phyloP scores from a whole-genome alignment of 192 early-diverging fungal species.

The Chytriomyces sp. region DNA sequence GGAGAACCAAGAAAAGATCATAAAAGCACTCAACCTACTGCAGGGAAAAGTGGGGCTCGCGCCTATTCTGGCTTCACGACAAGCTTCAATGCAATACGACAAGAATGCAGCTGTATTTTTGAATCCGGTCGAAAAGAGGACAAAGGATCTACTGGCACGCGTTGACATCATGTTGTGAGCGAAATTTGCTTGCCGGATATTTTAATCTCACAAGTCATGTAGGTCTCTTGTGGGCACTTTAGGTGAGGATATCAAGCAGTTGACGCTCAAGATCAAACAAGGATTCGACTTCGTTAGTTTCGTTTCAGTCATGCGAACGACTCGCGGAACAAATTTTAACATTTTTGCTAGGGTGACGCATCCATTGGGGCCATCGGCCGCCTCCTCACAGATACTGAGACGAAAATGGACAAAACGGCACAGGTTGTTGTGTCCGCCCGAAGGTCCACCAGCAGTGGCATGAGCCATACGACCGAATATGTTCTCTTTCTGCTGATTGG shows the following conservation, averaged over 20 bases:
- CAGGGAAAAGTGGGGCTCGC: constrained; percentile 30
- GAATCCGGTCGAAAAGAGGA: not conserved
- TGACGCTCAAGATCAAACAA: not conserved
- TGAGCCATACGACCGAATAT: not conserved
- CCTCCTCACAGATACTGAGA: not conserved
- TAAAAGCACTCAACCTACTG: constrained; percentile 49
- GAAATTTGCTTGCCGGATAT: not conserved
- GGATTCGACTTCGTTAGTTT: not conserved
- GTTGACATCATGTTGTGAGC: constrained; percentile 14
- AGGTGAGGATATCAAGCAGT: not conserved
- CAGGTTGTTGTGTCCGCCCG: not conserved
- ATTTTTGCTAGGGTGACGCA: not conserved
- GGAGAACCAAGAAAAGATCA: constrained; percentile 53
- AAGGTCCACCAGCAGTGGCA: not conserved
- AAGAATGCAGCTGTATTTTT: not conserved
- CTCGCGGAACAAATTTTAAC: too few relatives aligned
- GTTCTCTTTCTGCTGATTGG: not conserved
- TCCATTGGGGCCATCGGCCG: not conserved
- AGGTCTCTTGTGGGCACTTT: not conserved
- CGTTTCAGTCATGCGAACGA: too few relatives aligned
- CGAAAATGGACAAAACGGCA: not conserved
- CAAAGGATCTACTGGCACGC: not conserved
- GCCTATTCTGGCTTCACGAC: constrained; percentile 7
- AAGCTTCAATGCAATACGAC: not conserved
- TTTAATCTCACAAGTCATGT: not conserved